These are phyloP conservation scores for Ogataea henricii DNA, from an alignment of 805 yeast genomes.

Conservation along the genomic window DNA sequence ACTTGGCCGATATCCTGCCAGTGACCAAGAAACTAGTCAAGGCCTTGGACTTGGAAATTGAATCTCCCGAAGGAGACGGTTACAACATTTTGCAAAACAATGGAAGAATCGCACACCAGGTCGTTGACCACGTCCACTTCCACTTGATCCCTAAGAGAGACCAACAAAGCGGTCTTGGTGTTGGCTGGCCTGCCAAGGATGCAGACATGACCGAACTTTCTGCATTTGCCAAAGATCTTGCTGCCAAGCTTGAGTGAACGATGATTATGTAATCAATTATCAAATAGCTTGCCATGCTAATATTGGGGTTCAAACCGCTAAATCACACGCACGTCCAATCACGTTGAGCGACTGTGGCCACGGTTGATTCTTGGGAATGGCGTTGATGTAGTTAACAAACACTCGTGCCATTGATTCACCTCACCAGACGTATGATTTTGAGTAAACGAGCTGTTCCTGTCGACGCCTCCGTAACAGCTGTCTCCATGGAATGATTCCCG, in stretches of 20 bases:
- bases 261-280: neutral
- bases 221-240: constrained; percentile 61
- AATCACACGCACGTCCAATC: no score
- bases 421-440: no score
- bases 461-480: no score
- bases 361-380: no score
- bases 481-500: no score
- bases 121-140: constrained; percentile 94
- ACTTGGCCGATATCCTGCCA: constrained; percentile 82
- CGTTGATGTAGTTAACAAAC: no score
- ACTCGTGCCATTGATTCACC: no score
- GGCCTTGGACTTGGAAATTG: constrained; percentile 63
- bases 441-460: no score
- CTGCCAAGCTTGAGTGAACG: constrained; percentile 36
- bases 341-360: no score
- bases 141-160: constrained; percentile 91
- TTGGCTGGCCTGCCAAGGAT: constrained; percentile 92
- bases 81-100: constrained; percentile 92
- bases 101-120: constrained; percentile 94
- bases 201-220: constrained; percentile 77
- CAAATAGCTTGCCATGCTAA: no score
- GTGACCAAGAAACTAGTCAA: constrained; percentile 83
- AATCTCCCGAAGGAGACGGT: constrained; percentile 68
- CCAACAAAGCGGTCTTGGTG: constrained; percentile 69
- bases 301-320: no score